Evolutionary conservation across 768 basidiomycete genomes (phyloP).

Genomic region (Clitopilus hobsonii): DNA sequence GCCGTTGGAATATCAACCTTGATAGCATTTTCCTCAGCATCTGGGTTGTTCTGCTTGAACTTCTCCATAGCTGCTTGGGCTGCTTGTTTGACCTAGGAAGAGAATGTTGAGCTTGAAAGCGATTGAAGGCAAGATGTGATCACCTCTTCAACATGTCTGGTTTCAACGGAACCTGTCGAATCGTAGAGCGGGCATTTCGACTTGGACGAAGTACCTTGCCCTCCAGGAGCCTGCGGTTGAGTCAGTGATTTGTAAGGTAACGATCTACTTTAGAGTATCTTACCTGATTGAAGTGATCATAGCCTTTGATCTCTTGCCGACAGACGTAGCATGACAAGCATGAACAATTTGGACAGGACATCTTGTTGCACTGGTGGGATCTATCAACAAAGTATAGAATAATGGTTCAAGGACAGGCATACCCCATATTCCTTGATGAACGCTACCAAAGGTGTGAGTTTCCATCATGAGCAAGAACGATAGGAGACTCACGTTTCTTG

Average conservation of each 20-base stretch:
- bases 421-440: constrained; percentile 81
- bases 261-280: constrained; percentile 10
- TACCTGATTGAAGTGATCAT: constrained; percentile 70
- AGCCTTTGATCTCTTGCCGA: constrained; percentile 64
- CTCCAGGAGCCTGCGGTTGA: too few species aligned
- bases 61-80: constrained; percentile 63
- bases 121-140: not conserved
- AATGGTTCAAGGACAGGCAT: constrained; percentile 16
- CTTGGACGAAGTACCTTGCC: too few species aligned
- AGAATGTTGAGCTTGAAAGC: not conserved
- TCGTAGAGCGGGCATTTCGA: constrained; percentile 27
- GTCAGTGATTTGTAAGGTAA: constrained; percentile 13
- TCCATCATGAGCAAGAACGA: too few species aligned
- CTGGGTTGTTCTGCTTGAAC: constrained; percentile 55
- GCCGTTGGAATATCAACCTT: constrained; percentile 59
- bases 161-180: constrained; percentile 65
- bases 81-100: constrained; percentile 58
- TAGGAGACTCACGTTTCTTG: constrained; percentile 60
- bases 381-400: too few species aligned
- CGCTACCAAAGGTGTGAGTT: constrained; percentile 43
- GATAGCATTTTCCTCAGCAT: constrained; percentile 54
- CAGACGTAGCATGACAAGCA: constrained; percentile 86
- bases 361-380: constrained; percentile 86
- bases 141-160: constrained; percentile 67
- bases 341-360: constrained; percentile 70